A percentile compares a stretch with the other conserved stretches of the same genome.
Conservation (phyloP, 2,329 filamentous ascomycete genomes). For the Escovopsis weberi region DNA sequence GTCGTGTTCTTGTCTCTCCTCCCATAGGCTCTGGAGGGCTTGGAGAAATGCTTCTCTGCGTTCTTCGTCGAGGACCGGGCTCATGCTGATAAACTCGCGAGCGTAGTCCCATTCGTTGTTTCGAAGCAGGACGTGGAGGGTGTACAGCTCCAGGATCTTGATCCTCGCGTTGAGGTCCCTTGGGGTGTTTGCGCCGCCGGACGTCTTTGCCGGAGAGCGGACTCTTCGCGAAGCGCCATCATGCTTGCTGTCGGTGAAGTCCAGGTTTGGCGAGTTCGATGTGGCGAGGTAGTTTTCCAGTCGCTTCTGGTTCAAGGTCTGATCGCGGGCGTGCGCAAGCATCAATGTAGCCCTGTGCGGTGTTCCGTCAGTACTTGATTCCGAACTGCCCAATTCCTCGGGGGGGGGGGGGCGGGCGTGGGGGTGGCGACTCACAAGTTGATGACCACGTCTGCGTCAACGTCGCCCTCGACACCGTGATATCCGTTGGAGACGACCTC, state of each 20-base stretch:
- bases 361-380: background rate
- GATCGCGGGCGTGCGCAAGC: constrained; percentile 75
- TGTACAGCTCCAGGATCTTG: constrained; percentile 90
- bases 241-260: constrained; percentile 51
- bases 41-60: constrained; percentile 77
- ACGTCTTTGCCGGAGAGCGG: constrained; percentile 31
- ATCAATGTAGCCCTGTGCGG: constrained; percentile 63
- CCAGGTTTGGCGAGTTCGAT: constrained; percentile 56
- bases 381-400: background rate
- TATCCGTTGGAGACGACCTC: constrained; percentile 81
- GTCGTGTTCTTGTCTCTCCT: constrained; percentile 66
- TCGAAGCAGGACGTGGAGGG: constrained; percentile 80
- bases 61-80: constrained; percentile 82
- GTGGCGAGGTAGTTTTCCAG: constrained; percentile 82
- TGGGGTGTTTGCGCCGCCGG: constrained; percentile 63
- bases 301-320: constrained; percentile 70
- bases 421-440: constrained; percentile 47
- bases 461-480: constrained; percentile 72
- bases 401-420: too few species aligned
- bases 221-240: constrained; percentile 26
- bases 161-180: constrained; percentile 72
- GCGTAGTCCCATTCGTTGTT: constrained; percentile 97
- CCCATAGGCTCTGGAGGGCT: constrained; percentile 68
- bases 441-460: constrained; percentile 89
- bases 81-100: constrained; percentile 75